phyloP scores from a whole-genome alignment of 2,329 filamentous ascomycete genomes.

The Remersonia thermophila region DNA sequence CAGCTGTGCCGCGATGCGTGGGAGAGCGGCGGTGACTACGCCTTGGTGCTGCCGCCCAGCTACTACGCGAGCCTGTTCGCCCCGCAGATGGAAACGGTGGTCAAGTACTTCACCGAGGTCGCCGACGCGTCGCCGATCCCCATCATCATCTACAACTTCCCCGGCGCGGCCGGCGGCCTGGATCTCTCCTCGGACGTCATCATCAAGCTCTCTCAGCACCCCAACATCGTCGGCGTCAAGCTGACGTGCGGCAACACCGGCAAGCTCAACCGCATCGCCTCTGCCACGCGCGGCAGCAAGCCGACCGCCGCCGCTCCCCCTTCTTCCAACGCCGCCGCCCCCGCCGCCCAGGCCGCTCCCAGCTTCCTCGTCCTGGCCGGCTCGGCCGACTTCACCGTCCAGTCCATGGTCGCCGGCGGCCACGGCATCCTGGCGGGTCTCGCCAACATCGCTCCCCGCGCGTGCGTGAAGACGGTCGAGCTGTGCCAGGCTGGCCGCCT shows the following conservation, averaged over 20 bases:
- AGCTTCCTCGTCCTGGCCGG: constrained; percentile 60
- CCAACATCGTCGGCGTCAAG: constrained; percentile 57
- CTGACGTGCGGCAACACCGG: constrained; percentile 60
- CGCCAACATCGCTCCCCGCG: constrained; percentile 58
- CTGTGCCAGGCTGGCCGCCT: constrained; percentile 46
- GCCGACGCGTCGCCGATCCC: constrained; percentile 52
- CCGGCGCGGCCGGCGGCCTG: constrained; percentile 49
- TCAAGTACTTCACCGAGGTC: constrained; percentile 54
- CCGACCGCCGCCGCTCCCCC: constrained; percentile 22
- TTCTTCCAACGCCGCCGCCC: constrained; percentile 26
- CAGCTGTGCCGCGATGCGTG: constrained; percentile 57
- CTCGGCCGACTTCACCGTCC: constrained; percentile 60
- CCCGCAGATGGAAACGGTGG: constrained; percentile 45
- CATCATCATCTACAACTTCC: constrained; percentile 59
- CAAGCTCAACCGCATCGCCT: constrained; percentile 52
- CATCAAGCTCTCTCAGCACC: constrained; percentile 45
- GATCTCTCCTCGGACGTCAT: constrained; percentile 54
- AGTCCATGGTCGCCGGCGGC: constrained; percentile 54
- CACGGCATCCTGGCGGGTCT: constrained; percentile 61
- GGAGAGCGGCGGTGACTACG: constrained; percentile 59
- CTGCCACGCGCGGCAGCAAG: constrained; percentile 33
- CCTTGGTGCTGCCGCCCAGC: constrained; percentile 61
- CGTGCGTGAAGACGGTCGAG: constrained; percentile 49
- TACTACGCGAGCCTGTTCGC: constrained; percentile 62
- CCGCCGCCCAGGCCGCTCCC: constrained; percentile 24